These are phyloP conservation scores for Penicillium sp. DNA, from an alignment of 2,329 filamentous ascomycete species.

Conservation along the genomic window DNA sequence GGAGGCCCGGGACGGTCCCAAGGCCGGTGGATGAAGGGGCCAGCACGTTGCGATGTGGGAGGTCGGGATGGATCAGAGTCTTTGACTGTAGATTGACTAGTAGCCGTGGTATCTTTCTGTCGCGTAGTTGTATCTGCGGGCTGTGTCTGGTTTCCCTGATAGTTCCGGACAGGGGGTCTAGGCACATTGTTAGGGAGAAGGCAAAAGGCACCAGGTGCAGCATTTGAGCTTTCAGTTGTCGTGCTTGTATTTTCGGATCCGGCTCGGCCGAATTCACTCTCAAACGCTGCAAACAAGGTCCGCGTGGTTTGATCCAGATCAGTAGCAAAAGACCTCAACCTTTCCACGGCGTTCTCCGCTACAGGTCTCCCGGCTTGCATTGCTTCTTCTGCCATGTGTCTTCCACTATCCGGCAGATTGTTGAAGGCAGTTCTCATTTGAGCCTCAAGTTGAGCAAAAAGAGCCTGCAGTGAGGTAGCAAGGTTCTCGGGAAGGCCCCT, in stretches of 20 bases:
- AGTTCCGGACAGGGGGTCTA: background rate
- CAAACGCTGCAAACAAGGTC: slow-evolving; percentile 36
- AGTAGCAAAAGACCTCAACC: slow-evolving; percentile 38
- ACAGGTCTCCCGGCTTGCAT: slow-evolving; percentile 34
- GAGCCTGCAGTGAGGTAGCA: slow-evolving; percentile 32
- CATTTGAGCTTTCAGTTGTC: slow-evolving; percentile 2
- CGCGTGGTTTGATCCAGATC: slow-evolving; percentile 39
- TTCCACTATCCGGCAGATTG: slow-evolving; percentile 33
- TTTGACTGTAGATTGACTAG: background rate
- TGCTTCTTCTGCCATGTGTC: slow-evolving; percentile 34
- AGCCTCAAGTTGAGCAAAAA: slow-evolving; percentile 35
- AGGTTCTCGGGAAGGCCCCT: slow-evolving; percentile 35
- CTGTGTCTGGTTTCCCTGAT: background rate
- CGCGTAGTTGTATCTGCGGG: background rate
- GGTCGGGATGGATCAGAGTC: background rate
- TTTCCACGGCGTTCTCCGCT: slow-evolving; percentile 35
- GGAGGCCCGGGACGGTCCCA: background rate
- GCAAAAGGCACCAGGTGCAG: background rate
- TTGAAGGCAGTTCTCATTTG: slow-evolving; percentile 38
- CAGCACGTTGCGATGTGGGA: background rate
- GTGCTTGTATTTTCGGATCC: slow-evolving; percentile 6
- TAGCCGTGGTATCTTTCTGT: background rate
- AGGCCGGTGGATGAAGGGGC: background rate
- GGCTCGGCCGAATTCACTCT: slow-evolving; percentile 30
- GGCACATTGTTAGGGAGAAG: background rate